Conservation (phyloP, 305 asterid genomes). For the Caryopteris hybrid region DNA sequence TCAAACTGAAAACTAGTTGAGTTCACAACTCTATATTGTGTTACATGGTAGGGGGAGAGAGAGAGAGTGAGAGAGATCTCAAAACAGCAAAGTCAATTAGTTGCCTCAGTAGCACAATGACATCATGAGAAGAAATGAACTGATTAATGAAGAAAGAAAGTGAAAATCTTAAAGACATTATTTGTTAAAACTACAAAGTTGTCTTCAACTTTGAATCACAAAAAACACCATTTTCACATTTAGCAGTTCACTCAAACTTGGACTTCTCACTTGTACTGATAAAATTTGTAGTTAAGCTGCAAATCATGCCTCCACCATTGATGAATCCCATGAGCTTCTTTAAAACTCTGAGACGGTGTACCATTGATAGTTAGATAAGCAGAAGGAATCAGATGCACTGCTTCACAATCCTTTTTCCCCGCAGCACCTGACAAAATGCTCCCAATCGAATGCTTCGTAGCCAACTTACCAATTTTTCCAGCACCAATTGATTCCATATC, state of each 20-base stretch:
- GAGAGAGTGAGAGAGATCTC: too few species aligned
- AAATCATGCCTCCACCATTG: constrained; percentile 65
- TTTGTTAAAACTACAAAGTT: too few species aligned
- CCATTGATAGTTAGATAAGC: constrained; percentile 35
- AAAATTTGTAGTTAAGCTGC: constrained; percentile 24
- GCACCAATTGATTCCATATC: constrained; percentile 41
- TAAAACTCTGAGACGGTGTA: constrained; percentile 23
- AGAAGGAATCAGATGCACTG: constrained; percentile 53
- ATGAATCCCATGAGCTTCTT: constrained; percentile 50
- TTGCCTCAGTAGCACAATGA: too few species aligned
- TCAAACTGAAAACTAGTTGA: too few species aligned
- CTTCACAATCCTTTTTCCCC: constrained; percentile 35
- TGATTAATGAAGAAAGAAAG: too few species aligned
- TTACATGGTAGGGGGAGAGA: too few species aligned
- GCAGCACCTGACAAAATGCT: constrained; percentile 16
- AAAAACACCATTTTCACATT: too few species aligned
- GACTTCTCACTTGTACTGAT: constrained; percentile 15
- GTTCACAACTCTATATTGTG: too few species aligned
- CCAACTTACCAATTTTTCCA: constrained; percentile 39
- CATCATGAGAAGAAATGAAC: too few species aligned
- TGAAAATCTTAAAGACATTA: too few species aligned
- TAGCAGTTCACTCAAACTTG: not conserved
- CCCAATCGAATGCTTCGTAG: constrained; percentile 43
- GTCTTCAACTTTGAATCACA: too few species aligned
- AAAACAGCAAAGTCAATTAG: too few species aligned